Base-by-base conservation (phyloP, 257 asterid genomes). In the Pogostemon cablin region DNA sequence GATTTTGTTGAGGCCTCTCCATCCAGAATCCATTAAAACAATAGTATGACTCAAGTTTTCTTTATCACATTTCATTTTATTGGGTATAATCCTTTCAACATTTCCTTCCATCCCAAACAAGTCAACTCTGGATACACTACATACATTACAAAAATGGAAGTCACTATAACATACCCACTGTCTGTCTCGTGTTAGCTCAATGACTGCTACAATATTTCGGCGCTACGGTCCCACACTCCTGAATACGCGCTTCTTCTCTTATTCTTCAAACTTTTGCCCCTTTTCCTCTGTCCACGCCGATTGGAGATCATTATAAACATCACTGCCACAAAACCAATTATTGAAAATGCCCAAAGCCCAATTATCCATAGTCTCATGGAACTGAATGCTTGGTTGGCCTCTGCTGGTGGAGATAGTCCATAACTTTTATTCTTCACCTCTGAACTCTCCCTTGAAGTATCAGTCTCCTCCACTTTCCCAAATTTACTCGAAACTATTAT, bases 301-400 rank as follows among this genome's bases (percentile, higher is more conserved):
- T 82, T 81, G 6, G 81, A 82, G 37, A 86, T 72, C 87, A 90
- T 76, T 78, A 75, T 44, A 2, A 61, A 86, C 95, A 88, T 86
- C 71, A 85, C 83, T 8, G 48, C 80, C 58, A 80, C 12, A 50
- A 84, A 90, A 17, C 86, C 93, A 12, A 77, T 20, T 41, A 88
- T 85, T 11, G 91, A 88, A 37, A 84, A 68, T 6, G 68, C 90
- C 97, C 97, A 91, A 32, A 91, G 71, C 15, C 83, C 83, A 3
- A 89, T 74, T 42, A 86, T 88, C 96, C 95, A 84, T 38, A 84
- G 71, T 69, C 89, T 88, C 90, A 87, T 82, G 9, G 90, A 87
- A 71, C 58, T 79, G 70, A 93, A 90, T 6, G 84, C 57, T 43
- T 78, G 93, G 72, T 68, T 86, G 15, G 73, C 62, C 58, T 71